Evolutionary conservation across 768 basidiomycete genomes (phyloP).

Genomic region (Serendipita sp.): DNA sequence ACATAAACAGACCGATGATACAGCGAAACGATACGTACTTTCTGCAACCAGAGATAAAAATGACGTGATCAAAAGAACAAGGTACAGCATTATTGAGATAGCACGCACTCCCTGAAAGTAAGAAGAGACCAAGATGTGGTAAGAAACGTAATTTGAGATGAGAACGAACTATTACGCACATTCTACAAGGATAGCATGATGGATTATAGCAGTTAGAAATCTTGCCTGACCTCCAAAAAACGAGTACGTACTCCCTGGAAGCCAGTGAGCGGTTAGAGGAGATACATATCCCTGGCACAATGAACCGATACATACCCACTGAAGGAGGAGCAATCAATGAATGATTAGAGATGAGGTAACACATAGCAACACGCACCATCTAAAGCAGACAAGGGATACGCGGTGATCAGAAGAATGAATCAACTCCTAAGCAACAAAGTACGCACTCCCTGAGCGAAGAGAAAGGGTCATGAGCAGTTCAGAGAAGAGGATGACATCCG

Average conservation of each 20-base stretch:
- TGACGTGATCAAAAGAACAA: background rate
- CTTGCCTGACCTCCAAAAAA: too few species aligned
- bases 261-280: background rate
- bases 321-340: background rate
- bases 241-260: too few species aligned
- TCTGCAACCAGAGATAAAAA: background rate
- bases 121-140: background rate
- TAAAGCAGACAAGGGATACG: too few species aligned
- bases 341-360: background rate
- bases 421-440: too few species aligned
- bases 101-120: background rate
- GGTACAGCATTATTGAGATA: background rate
- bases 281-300: background rate
- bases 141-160: too few species aligned
- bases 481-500: too few species aligned
- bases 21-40: background rate
- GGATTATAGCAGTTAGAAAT: too few species aligned
- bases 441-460: too few species aligned
- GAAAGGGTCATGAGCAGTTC: too few species aligned
- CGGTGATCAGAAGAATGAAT: too few species aligned
- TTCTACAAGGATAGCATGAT: background rate
- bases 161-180: too few species aligned
- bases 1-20: background rate
- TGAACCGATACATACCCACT: background rate
- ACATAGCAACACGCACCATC: too few species aligned